Base-by-base conservation (phyloP, 345 rosid species). In the Excoecaria agallocha region DNA sequence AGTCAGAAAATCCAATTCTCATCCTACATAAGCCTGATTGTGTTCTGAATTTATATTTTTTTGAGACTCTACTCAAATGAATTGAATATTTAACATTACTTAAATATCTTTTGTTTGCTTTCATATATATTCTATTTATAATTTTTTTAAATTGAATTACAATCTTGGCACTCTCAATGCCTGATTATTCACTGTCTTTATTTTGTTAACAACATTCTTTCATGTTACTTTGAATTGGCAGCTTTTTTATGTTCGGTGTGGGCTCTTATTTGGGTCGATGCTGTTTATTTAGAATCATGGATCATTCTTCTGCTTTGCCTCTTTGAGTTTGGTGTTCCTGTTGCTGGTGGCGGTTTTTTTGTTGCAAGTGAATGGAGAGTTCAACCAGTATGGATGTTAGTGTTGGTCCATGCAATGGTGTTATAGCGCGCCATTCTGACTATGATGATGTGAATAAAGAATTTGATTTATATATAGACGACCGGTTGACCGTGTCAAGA, bases 401-500 rank as follows among this genome's bases (percentile, higher is more conserved):
- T 67, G 49, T 37, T 22, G 22, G 17, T 69, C 19, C 51, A 19
- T 43, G 70, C 54, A 68, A 72, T 70, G 78, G 67, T 20, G 43
- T 43, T 68, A 8, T 49, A 22, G 22, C 64, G 59, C 60, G 74
- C 66, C 50, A 54, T 66, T 63, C 49, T 12, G 74, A 71, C 77
- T 48, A 73, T 63, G 60, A 48, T 37, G 74, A 77, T 74, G 97
- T 87, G 82, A 79, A 39, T 12, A 82, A 86, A 51, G 92, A 88
- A 56, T 81, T 89, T 6, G 97, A 95, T 74, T 83, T 83, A 1
- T 91, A 86, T 69, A 81, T 72, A 78, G 90, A 93, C 9, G 88
- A 84, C 17, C 72, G 92, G 16, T 70, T 95, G 67, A 81, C 78
- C 10, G 74, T 93, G 84, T 93, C 97, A 1, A 89, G 97, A 69